These are phyloP conservation scores for Backusella macrospora DNA, from an alignment of 192 early-diverging fungal species.

Conservation along the genomic window DNA sequence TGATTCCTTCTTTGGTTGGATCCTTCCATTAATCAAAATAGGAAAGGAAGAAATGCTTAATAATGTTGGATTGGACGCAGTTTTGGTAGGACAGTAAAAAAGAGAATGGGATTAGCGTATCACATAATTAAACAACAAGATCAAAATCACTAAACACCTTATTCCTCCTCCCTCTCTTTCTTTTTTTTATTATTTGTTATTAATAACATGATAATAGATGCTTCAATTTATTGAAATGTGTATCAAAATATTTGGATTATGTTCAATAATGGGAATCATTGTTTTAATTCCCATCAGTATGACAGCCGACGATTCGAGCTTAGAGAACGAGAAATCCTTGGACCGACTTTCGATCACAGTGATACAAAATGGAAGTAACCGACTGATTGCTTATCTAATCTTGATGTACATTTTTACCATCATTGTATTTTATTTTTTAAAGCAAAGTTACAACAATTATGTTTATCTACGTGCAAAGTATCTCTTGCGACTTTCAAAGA, in stretches of 20 bases:
- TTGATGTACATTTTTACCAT: conserved; percentile 36
- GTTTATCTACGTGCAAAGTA: conserved; percentile 28
- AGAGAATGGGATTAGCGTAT: background rate
- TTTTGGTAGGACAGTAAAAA: conserved; percentile 45
- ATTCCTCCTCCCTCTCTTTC: background rate
- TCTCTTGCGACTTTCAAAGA: conserved; percentile 14
- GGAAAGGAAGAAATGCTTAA: conserved; percentile 47
- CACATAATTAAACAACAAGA: background rate
- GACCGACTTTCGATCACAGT: conserved; percentile 34
- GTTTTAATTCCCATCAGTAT: conserved; percentile 50
- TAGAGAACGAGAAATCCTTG: conserved; percentile 14
- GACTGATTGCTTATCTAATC: conserved; percentile 38
- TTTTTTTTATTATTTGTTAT: no score
- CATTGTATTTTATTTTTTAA: conserved; percentile 31
- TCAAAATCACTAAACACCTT: background rate
- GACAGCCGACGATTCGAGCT: background rate
- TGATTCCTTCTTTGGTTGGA: conserved; percentile 55
- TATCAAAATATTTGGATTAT: conserved; percentile 48
- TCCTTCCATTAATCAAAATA: conserved; percentile 48
- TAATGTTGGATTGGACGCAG: conserved; percentile 62
- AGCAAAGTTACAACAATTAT: conserved; percentile 30
- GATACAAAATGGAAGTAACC: conserved; percentile 20
- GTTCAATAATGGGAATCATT: conserved; percentile 47
- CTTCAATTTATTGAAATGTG: conserved; percentile 53
- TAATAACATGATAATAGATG: conserved; percentile 36